Conservation (phyloP, 1,284 basidiomycete species). For the Cryptococcus sp. region DNA sequence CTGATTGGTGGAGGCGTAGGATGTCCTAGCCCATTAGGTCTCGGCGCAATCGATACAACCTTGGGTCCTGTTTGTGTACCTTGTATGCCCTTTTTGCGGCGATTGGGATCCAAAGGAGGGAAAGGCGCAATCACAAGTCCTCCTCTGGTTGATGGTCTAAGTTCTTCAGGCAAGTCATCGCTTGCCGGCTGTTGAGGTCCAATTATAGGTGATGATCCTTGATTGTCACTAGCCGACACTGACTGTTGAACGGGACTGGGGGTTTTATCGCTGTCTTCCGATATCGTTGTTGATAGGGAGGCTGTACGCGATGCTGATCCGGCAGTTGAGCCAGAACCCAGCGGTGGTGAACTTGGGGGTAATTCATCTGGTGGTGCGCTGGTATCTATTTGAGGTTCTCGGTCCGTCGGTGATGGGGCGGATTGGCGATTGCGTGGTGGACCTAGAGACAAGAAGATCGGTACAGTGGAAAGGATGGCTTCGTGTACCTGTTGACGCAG, state of each 20-base stretch:
- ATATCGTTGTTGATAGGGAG: not conserved
- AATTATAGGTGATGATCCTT: constrained; percentile 4
- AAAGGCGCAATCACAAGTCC: constrained; percentile 77
- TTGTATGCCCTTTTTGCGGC: constrained; percentile 49
- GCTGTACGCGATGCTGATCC: not conserved
- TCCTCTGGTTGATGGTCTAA: constrained; percentile 50
- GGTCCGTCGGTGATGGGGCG: constrained; percentile 5
- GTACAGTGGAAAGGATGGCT: constrained; percentile 17
- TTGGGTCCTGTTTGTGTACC: not conserved
- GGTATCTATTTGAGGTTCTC: constrained; percentile 1
- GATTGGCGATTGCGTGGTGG: constrained; percentile 16
- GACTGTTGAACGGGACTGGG: constrained; percentile 15
- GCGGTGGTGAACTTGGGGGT: constrained; percentile 40
- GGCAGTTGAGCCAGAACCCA: not conserved
- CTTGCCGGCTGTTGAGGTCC: not conserved
- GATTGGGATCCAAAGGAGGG: constrained; percentile 55
- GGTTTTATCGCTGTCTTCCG: not conserved
- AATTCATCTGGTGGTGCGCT: constrained; percentile 18
- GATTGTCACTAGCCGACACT: constrained; percentile 46
- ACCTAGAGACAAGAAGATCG: constrained; percentile 18
- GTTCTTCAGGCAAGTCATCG: constrained; percentile 19
- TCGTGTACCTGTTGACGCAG: constrained; percentile 54
- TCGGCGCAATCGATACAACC: too few species aligned
- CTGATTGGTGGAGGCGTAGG: not conserved
- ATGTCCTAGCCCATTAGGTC: not conserved